Evolutionary conservation across 306 rosid species (phyloP), one percentile per base, ranked within the genome.

Genomic region (Rubus parviflorus): DNA sequence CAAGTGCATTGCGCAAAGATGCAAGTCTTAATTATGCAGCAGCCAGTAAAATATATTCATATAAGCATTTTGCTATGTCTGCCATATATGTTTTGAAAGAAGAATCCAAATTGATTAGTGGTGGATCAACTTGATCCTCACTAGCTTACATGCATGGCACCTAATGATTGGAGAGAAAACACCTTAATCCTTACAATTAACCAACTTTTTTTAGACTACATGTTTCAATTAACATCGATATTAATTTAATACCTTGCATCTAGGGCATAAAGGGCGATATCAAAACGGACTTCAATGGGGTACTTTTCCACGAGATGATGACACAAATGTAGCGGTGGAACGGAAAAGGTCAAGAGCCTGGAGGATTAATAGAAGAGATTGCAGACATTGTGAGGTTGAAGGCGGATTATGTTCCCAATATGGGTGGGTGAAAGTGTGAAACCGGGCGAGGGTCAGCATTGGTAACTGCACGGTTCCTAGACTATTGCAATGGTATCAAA

Each of bases 391-490:
- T 89, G 68, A 86, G 91, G 57, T 51, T 87, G 9, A 86, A 84
- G 75, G 83, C 91, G 0, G 82, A 80, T 6, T 85, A 75, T 48
- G 84, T 78, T 11, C 85, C 90, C n/a, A n/a, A n/a, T n/a, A 73
- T 1, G 85, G 76, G 12, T 86, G 87, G 91, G 77, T 35, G 0
- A n/a, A n/a, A n/a, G n/a, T n/a, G n/a, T n/a, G n/a, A n/a, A 74
- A 77, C 60, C 87, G 0, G 89, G 91, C 1, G 68, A 77, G 4
- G 91, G 91, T 7, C 58, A 60, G 1, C 56, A 20, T 3, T 89
- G 91, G 77, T 84, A 16, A 89, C 91, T 0, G 91, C 90, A 51
- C n/a, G n/a, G 3, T 89, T 89, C 81, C 56, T 89, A 68, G 94
- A 87, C 16, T 89, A 89, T 3, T 84, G 84, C 79, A 77, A 86